Percentiles rank a stretch among this genome's conserved stretches.
phyloP scores from a whole-genome alignment of 2,329 filamentous ascomycete species.

The Catunica adiposa region DNA sequence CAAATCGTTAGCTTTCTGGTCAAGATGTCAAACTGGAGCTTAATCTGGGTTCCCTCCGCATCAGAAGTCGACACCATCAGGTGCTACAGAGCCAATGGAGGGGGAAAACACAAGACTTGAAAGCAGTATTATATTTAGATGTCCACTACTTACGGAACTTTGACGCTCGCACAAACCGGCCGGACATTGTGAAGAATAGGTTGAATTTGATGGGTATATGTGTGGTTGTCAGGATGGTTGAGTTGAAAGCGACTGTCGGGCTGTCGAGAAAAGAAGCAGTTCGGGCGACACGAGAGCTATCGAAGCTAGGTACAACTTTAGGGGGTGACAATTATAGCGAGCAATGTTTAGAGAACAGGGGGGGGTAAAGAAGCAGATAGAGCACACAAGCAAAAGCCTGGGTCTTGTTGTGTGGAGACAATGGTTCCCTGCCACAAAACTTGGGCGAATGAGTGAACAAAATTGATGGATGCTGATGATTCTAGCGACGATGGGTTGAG shows the following conservation, averaged over 20 bases:
- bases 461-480: too few relatives aligned
- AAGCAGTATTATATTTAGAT: not conserved
- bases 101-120: not conserved
- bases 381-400: not conserved
- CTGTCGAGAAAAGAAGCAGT: not conserved
- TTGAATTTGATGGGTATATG: not conserved
- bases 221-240: not conserved
- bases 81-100: not conserved
- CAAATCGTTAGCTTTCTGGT: conserved; percentile 7
- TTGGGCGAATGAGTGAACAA: too few relatives aligned
- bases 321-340: not conserved
- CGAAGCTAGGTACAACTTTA: not conserved
- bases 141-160: conserved; percentile 42
- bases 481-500: too few relatives aligned
- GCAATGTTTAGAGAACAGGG: not conserved
- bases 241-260: not conserved
- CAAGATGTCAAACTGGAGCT: not conserved
- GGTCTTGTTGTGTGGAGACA: not conserved
- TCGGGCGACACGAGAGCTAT: not conserved
- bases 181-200: conserved; percentile 31
- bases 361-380: not conserved
- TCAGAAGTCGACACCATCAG: not conserved
- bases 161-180: conserved; percentile 51
- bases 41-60: not conserved
- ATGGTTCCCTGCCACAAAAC: not conserved